These are phyloP conservation scores for Gracilaria vermiculophylla DNA, from an alignment of 23 red algal species.

Conservation along the genomic window DNA sequence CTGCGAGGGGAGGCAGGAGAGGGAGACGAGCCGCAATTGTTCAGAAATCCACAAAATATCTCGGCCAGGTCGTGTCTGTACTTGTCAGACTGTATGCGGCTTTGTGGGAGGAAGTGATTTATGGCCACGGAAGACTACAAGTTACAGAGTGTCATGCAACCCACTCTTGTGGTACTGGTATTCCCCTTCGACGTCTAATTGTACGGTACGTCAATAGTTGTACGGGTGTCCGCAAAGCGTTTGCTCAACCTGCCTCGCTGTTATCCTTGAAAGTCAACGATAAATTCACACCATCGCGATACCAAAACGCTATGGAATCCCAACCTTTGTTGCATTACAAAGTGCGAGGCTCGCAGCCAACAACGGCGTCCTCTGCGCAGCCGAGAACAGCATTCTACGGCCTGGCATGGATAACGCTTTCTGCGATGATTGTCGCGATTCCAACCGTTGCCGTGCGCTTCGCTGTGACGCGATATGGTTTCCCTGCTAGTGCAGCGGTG, in stretches of 20 bases:
- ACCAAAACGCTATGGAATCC: background rate
- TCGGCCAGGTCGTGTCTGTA: too few relatives aligned
- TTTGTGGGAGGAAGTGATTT: too few relatives aligned
- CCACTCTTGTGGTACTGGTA: too few relatives aligned
- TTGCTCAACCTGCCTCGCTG: background rate
- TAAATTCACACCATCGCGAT: background rate
- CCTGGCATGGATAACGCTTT: slow-evolving; percentile 10
- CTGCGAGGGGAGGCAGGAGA: too few relatives aligned
- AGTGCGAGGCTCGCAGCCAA: background rate
- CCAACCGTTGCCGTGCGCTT: background rate
- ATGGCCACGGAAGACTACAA: too few relatives aligned
- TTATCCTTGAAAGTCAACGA: background rate
- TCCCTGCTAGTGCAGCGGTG: slow-evolving; percentile 1
- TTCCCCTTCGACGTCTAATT: too few relatives aligned
- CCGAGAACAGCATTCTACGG: background rate
- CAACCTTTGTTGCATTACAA: background rate
- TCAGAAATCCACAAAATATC: too few relatives aligned
- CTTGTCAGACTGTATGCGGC: too few relatives aligned
- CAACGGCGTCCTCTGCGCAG: background rate
- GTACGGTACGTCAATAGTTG: too few relatives aligned
- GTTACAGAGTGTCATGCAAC: too few relatives aligned
- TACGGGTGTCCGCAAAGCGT: background rate
- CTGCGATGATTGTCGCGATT: slow-evolving; percentile 1
- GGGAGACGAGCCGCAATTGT: too few relatives aligned
- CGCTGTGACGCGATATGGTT: slow-evolving; percentile 9